Evolutionary conservation across 2,329 filamentous ascomycete species (phyloP), one percentile per base, ranked within the genome.

Genomic region (Diaporthe nobilis): DNA sequence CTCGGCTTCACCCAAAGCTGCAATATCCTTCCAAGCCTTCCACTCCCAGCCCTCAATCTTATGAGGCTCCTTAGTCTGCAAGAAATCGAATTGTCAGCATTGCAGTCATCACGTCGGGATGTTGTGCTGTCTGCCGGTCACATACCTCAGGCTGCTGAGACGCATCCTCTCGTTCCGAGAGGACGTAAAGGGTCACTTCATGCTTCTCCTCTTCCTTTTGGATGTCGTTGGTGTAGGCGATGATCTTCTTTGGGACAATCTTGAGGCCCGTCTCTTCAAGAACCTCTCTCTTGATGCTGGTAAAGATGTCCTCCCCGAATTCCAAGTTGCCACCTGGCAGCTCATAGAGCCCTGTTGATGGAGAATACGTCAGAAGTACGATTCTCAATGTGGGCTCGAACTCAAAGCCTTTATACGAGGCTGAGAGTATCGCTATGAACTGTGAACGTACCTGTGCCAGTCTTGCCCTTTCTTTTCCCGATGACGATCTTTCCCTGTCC

Each of bases 291-390:
- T 85, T 87, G 0, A 93, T 93, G 76, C 94, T 95, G 0, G 83
- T 82, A 28, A 91, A 86, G 42, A 91, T 88, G 2, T 86, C 86
- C 81, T 96, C 94, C 77, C 90, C 89, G 74, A 90, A 89, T 75
- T 96, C 94, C 22, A 95, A 88, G 79, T 96, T 94, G 0, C 94
- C 94, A 31, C 94, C 94, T 0, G 94, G 93, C 15, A 95, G 88
- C 71, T 92, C 92, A 83, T 89, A 91, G 4, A 74, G 76, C 4
- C 76, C 78, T 83, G 47, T 75, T 12, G n/a, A n/a, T 12, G 8
- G 15, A 12, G 25, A 8, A 4, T 20, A 20, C 10, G 39, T 73
- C 9, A 55, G 25, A 22, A 34, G 0, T 15, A 5, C 3, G 13
- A 1, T 20, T 39, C 57, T 37, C 44, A 28, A 15, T 22, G 4